phyloP scores from a whole-genome alignment of 768 basidiomycete genomes.

The Asterophora lycoperdoides region DNA sequence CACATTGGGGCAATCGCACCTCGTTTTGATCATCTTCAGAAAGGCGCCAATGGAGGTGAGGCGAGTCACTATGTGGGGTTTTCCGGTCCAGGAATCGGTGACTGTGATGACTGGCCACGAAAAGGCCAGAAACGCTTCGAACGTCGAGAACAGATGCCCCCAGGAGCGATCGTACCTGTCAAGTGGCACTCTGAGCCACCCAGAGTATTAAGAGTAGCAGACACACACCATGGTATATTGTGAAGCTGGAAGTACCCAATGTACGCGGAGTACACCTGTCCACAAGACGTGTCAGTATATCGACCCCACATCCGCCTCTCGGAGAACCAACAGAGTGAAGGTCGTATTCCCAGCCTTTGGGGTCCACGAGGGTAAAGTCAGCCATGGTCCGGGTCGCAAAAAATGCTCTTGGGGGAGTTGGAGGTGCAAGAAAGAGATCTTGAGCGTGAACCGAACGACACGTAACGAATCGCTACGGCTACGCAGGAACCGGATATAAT shows the following conservation, averaged over 20 bases:
- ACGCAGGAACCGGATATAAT: too few relatives aligned
- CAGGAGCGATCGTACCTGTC: constrained; percentile 75
- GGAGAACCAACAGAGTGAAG: constrained; percentile 62
- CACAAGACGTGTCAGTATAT: constrained; percentile 4
- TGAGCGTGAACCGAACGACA: too few relatives aligned
- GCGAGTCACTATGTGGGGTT: constrained; percentile 78
- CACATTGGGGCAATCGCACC: constrained; percentile 34
- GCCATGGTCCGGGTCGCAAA: constrained; percentile 37
- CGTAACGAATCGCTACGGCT: too few relatives aligned
- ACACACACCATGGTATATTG: constrained; percentile 56
- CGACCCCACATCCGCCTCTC: neutral
- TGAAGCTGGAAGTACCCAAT: constrained; percentile 76
- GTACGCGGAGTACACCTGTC: constrained; percentile 65
- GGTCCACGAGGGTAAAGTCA: constrained; percentile 71
- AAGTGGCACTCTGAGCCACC: neutral
- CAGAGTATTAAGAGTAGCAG: constrained; percentile 36
- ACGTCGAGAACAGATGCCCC: constrained; percentile 74
- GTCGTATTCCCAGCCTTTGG: constrained; percentile 76
- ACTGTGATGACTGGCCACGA: constrained; percentile 81
- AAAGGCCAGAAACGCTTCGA: constrained; percentile 75
- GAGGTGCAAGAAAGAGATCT: neutral
- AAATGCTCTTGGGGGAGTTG: neutral
- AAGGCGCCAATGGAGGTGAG: constrained; percentile 68
- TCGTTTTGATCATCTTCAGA: constrained; percentile 80
- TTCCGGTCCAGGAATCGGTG: constrained; percentile 67